Conservation (phyloP, 805 yeast species). For the Metschnikowia drakensbergensis region DNA sequence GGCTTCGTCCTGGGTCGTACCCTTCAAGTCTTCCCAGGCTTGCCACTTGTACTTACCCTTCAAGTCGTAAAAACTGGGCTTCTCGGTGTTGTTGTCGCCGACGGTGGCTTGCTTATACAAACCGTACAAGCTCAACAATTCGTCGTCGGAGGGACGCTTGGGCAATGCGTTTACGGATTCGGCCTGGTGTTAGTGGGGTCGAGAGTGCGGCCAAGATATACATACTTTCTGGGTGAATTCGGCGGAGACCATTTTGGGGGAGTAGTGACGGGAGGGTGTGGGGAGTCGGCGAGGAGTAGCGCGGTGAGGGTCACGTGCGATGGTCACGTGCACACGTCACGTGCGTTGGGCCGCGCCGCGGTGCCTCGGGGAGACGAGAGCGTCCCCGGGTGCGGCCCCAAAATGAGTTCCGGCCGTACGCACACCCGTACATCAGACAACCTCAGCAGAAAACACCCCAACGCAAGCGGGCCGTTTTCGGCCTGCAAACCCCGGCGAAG, state of each 20-base stretch:
- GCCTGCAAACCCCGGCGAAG: no score
- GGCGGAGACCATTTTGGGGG: slow-evolving; percentile 23
- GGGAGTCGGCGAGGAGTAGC: not conserved
- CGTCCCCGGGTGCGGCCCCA: no score
- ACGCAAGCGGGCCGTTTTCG: no score
- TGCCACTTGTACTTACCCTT: slow-evolving; percentile 98
- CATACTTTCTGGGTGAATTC: slow-evolving; percentile 29
- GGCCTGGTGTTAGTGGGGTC: slow-evolving; percentile 50
- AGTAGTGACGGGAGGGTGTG: not conserved
- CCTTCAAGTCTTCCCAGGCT: slow-evolving; percentile 87
- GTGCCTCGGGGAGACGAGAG: no score
- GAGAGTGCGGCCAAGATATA: not conserved
- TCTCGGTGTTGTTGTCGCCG: slow-evolving; percentile 84
- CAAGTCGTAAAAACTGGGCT: slow-evolving; percentile 90
- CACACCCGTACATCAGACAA: not conserved
- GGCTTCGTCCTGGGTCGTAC: slow-evolving; percentile 85
- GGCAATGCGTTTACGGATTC: slow-evolving; percentile 72
- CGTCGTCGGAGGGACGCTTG: slow-evolving; percentile 80
- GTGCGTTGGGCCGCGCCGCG: not conserved
- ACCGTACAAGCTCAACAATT: slow-evolving; percentile 81
- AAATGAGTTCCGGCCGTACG: no score
- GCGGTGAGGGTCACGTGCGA: not conserved
- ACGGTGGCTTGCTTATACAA: slow-evolving; percentile 95
- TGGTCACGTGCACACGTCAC: not conserved
- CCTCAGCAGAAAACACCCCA: not conserved